phyloP scores from a whole-genome alignment of 768 basidiomycete genomes.

The Naganishia vishniacii region DNA sequence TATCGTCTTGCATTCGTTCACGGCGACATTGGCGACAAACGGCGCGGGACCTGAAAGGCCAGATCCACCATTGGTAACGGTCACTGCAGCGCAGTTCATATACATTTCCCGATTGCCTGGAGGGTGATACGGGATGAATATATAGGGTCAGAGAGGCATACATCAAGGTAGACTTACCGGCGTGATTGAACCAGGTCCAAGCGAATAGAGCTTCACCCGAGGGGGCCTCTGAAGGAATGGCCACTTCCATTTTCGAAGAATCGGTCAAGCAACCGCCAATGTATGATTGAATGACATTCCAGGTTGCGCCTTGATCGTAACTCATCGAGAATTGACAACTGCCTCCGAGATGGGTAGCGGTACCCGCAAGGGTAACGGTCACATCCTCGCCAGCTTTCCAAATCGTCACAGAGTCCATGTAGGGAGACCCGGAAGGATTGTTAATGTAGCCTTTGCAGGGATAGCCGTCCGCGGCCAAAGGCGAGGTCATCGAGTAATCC shows the following conservation, averaged over 20 bases:
- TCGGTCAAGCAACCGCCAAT: conserved; percentile 49
- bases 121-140: not conserved
- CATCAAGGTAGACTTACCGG: conserved; percentile 34
- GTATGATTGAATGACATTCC: conserved; percentile 45
- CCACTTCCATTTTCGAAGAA: conserved; percentile 35
- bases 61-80: conserved; percentile 39
- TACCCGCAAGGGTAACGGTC: conserved; percentile 39
- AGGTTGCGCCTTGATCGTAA: conserved; percentile 50
- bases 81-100: conserved; percentile 45
- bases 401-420: conserved; percentile 40
- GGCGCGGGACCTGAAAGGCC: conserved; percentile 43
- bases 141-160: not conserved
- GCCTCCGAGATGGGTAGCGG: conserved; percentile 49
- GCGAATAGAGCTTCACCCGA: conserved; percentile 46
- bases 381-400: conserved; percentile 44
- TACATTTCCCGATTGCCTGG: conserved; percentile 30
- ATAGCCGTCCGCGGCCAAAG: conserved; percentile 44
- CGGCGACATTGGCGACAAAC: conserved; percentile 44
- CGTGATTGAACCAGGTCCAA: conserved; percentile 51
- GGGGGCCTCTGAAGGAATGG: conserved; percentile 46
- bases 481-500: conserved; percentile 48
- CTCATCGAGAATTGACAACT: conserved; percentile 50
- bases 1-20: conserved; percentile 43
- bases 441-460: conserved; percentile 49
- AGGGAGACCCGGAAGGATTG: conserved; percentile 31